Conservation (phyloP, 75 land plant genomes). For the Cunninghamia lanceolata region DNA sequence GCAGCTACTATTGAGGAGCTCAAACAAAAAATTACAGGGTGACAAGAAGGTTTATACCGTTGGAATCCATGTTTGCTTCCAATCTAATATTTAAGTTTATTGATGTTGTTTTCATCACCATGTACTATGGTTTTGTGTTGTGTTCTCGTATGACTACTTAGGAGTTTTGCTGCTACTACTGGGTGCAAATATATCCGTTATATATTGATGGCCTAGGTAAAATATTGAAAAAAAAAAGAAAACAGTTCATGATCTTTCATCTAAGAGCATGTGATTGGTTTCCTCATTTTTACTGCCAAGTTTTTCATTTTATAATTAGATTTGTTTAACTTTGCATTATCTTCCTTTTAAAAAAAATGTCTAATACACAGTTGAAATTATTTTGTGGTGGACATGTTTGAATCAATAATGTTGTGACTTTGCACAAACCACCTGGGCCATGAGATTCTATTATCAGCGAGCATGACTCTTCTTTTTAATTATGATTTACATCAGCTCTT, state of each 20-base stretch:
- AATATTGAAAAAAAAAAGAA: neutral
- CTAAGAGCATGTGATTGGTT: neutral
- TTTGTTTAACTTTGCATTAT: neutral
- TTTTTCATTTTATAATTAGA: neutral
- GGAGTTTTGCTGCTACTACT: neutral
- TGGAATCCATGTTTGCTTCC: neutral
- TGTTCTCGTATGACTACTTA: neutral
- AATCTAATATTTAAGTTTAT: neutral
- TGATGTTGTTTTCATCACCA: neutral
- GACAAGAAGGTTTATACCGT: neutral
- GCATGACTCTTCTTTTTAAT: no score
- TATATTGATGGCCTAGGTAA: neutral
- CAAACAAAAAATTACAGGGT: conserved; percentile 65
- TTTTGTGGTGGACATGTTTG: neutral
- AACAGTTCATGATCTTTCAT: neutral
- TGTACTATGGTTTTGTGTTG: neutral
- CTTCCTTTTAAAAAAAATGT: no score
- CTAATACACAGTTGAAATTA: neutral
- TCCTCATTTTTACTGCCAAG: neutral
- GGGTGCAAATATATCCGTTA: neutral
- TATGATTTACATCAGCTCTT: no score
- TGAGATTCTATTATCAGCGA: neutral
- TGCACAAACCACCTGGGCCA: neutral
- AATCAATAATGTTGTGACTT: neutral
- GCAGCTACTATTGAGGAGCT: conserved; percentile 63